Evolutionary conservation across 495 filamentous ascomycete genomes (phyloP), one percentile per base, ranked within the genome.

Genomic region (Barbatosphaeria neglecta): DNA sequence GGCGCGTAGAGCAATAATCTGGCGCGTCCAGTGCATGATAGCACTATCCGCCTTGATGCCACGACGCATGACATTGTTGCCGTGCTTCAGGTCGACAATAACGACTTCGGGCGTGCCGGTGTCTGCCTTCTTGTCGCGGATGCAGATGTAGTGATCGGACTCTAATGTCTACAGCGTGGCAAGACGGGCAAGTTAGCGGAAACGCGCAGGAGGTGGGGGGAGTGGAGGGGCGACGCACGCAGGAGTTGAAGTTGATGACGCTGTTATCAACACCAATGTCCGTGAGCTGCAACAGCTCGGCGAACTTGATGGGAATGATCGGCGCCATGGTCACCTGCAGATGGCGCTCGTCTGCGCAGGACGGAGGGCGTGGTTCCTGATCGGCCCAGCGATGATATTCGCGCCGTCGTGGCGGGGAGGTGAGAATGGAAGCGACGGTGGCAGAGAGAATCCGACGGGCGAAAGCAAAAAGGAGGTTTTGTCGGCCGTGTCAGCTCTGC

Each of bases 31-130:
- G 78, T 99, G 92, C 92, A 99, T 96, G 61, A 99, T 96, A 50
- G 92, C 93, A 79, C 89, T 95, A 73, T 99, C 92, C 54, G 92
- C 93, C 70, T 96, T 97, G 74, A 99, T 99, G 8, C 90, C 88
- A 53, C 92, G 78, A 52, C 86, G 82, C 49, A 89, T 93, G 59
- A 94, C 76, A 67, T 88, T 85, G 77, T 95, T 94, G 67, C 77
- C 77, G 69, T 93, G 89, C 66, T 95, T 93, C 57, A 99, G 83
- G 63, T 97, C 82, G 65, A 99, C 70, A 65, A 97, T 99, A 64
- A 97, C 84, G 50, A 97, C 92, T 65, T 99, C 89, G 25, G 92
- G 86, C 42, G 80, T 80, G 41, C 86, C 77, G 41, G 81, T 77
- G 46, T 86, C 84, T 51, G 82, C 80, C 57, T 83, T 79, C 68